phyloP scores from a whole-genome alignment of 2,329 filamentous ascomycete genomes.

The Coleophoma cylindrospora region DNA sequence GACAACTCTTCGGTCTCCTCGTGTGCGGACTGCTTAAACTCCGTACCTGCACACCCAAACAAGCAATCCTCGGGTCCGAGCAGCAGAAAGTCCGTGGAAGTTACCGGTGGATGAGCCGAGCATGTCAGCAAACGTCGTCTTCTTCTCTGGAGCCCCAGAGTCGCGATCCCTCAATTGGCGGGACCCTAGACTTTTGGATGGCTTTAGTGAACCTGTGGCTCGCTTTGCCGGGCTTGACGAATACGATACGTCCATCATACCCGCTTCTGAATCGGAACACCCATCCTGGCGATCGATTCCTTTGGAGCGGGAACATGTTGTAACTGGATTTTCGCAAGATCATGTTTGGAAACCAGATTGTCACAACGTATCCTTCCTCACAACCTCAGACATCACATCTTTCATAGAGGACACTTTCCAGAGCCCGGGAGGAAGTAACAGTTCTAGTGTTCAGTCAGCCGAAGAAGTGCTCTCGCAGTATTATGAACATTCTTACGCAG shows the following conservation, averaged over 20 bases:
- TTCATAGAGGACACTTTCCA: conserved; percentile 13
- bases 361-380: conserved; percentile 41
- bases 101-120: not conserved
- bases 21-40: not conserved
- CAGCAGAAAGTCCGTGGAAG: not conserved
- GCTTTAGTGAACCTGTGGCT: conserved; percentile 36
- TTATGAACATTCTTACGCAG: conserved; percentile 71
- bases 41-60: not conserved
- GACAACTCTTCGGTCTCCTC: too few relatives aligned
- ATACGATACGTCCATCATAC: not conserved
- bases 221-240: conserved; percentile 28
- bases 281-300: conserved; percentile 49
- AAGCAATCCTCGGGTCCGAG: not conserved
- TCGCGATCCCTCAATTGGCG: conserved; percentile 48
- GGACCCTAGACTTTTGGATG: conserved; percentile 40
- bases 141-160: conserved; percentile 59
- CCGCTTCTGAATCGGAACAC: conserved; percentile 7
- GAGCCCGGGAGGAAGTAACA: conserved; percentile 1
- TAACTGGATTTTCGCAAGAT: conserved; percentile 48
- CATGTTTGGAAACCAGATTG: conserved; percentile 30
- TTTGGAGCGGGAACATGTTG: conserved; percentile 38
- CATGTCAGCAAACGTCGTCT: conserved; percentile 30
- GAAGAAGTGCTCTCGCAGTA: conserved; percentile 53
- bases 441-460: conserved; percentile 10
- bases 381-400: conserved; percentile 33